Conservation (phyloP, 495 filamentous ascomycete genomes). For the Xylaria palmicola region DNA sequence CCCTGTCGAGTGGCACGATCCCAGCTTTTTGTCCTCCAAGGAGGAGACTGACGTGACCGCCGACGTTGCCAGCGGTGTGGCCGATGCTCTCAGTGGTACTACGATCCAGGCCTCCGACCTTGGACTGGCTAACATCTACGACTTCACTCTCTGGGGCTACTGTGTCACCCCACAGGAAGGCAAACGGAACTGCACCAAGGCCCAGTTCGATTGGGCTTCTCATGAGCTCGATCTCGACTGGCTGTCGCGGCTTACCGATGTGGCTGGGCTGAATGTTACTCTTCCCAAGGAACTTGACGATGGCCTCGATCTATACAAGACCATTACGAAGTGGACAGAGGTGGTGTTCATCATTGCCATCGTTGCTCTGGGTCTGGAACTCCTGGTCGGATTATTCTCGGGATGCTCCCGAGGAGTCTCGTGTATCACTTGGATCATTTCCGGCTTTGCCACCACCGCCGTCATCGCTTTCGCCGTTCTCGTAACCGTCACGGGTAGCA, state of each 20-base stretch:
- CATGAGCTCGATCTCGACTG: constrained; percentile 55
- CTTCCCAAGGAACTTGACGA: constrained; percentile 65
- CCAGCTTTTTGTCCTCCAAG: not conserved
- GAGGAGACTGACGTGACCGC: constrained; percentile 3
- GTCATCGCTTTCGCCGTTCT: constrained; percentile 59
- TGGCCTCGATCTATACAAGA: constrained; percentile 66
- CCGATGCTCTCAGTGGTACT: constrained; percentile 51
- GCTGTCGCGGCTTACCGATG: constrained; percentile 41
- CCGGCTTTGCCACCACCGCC: constrained; percentile 57
- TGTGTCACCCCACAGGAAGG: constrained; percentile 57
- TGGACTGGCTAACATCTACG: constrained; percentile 73
- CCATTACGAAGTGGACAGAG: constrained; percentile 78
- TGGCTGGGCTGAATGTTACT: constrained; percentile 40
- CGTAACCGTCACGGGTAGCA: constrained; percentile 58
- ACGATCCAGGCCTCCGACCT: constrained; percentile 51
- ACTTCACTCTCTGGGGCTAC: constrained; percentile 83
- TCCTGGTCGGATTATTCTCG: constrained; percentile 75
- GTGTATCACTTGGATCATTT: constrained; percentile 49
- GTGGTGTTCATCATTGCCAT: constrained; percentile 70
- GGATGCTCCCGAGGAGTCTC: constrained; percentile 49
- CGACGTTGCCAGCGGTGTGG: constrained; percentile 44
- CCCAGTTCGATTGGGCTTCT: constrained; percentile 76
- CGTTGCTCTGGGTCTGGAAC: constrained; percentile 68
- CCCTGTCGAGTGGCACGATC: constrained; percentile 14
- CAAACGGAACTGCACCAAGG: constrained; percentile 55